These are phyloP conservation scores for Cenococcum geophilum DNA, from an alignment of 495 filamentous ascomycete genomes.

Conservation along the genomic window DNA sequence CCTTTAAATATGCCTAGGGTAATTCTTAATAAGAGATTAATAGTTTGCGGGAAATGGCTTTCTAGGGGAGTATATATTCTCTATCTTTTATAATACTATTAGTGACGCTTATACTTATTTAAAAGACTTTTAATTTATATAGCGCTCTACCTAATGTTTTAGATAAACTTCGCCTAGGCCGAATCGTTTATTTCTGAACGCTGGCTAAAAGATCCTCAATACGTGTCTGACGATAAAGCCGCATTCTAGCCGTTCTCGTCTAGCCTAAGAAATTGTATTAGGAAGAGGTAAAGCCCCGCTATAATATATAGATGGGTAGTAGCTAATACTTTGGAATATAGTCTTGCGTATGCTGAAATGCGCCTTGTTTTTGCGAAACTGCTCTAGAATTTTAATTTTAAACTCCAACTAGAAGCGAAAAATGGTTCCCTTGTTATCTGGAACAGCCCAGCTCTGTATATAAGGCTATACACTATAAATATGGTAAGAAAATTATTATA, in stretches of 20 bases:
- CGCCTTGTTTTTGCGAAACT: background rate
- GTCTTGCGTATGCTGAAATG: conserved; percentile 11
- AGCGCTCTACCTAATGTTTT: background rate
- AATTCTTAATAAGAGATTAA: too few relatives aligned
- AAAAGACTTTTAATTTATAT: background rate
- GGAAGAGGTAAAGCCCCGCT: background rate
- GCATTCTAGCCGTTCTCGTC: conserved; percentile 6
- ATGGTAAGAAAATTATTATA: background rate
- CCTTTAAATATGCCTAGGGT: conserved; percentile 7
- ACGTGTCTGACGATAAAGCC: background rate
- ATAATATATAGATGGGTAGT: background rate
- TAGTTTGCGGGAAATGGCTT: conserved; percentile 32
- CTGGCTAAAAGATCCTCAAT: background rate
- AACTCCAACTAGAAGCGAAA: background rate
- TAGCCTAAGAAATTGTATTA: background rate
- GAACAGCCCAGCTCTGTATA: conserved; percentile 1
- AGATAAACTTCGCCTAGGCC: conserved; percentile 1
- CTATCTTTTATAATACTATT: background rate
- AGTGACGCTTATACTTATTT: background rate
- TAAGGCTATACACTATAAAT: background rate
- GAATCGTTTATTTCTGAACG: conserved; percentile 20
- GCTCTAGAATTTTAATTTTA: conserved; percentile 3
- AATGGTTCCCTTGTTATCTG: background rate
- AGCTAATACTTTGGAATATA: conserved; percentile 1
- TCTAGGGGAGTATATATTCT: conserved; percentile 28